These are phyloP conservation scores for Gossypium gossypioides DNA, from an alignment of 441 rosid genomes.

Conservation along the genomic window DNA sequence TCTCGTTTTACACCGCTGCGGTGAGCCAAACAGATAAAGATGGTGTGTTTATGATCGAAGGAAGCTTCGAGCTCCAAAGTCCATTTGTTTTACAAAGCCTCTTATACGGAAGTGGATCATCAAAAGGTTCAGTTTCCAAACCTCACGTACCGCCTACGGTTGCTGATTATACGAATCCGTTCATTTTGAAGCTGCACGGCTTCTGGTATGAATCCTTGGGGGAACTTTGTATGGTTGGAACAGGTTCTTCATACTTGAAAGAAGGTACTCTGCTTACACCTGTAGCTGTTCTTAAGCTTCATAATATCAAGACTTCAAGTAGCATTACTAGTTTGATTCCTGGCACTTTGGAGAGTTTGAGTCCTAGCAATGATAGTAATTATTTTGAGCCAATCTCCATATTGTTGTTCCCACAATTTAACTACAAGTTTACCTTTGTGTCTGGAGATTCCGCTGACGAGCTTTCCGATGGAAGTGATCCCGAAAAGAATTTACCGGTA, in stretches of 20 bases:
- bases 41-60: conserved; percentile 22
- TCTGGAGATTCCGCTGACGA: not conserved
- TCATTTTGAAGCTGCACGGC: conserved; percentile 22
- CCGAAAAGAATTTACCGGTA: conserved; percentile 8
- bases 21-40: conserved; percentile 11
- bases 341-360: conserved; percentile 31
- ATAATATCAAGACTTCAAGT: conserved; percentile 17
- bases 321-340: conserved; percentile 24
- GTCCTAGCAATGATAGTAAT: conserved; percentile 10
- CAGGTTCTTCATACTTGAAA: conserved; percentile 1
- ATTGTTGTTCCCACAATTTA: conserved; percentile 25
- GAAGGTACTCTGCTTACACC: not conserved
- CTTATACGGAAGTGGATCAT: not conserved
- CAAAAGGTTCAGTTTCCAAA: not conserved
- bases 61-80: conserved; percentile 12
- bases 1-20: not conserved
- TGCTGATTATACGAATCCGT: conserved; percentile 6
- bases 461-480: conserved; percentile 6
- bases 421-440: conserved; percentile 20
- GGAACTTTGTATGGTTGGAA: conserved; percentile 31
- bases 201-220: conserved; percentile 30
- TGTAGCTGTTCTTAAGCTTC: conserved; percentile 26
- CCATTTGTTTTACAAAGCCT: not conserved
- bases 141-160: not conserved
- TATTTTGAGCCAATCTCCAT: conserved; percentile 26